A percentile compares a stretch with the other conserved stretches of the same genome.
These are phyloP conservation scores for Abrus precatorius DNA, from an alignment of 306 rosid species.

Conservation along the genomic window DNA sequence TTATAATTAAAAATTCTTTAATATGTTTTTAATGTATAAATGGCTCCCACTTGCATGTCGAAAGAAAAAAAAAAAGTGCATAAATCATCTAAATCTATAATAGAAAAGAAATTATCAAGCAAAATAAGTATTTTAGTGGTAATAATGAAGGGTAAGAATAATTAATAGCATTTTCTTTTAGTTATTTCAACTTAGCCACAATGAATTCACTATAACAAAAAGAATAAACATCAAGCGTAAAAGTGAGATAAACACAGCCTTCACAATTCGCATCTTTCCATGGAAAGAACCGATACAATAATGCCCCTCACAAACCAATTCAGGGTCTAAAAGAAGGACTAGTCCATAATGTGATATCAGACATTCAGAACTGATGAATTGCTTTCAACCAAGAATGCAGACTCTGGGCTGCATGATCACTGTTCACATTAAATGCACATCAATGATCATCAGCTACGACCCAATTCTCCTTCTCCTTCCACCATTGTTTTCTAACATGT, in stretches of 20 bases:
- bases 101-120: neutral
- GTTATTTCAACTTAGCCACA: neutral
- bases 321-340: slow-evolving; percentile 16
- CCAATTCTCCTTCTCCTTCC: slow-evolving; percentile 25
- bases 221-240: slow-evolving; percentile 12
- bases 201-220: slow-evolving; percentile 34
- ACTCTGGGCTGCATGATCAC: slow-evolving; percentile 18
- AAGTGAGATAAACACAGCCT: slow-evolving; percentile 1
- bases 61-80: too few species aligned
- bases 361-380: slow-evolving; percentile 42
- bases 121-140: neutral
- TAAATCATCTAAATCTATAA: too few species aligned
- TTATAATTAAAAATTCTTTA: too few species aligned
- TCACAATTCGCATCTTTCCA: slow-evolving; percentile 40
- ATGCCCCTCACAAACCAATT: neutral
- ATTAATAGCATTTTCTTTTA: neutral
- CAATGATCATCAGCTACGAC: slow-evolving; percentile 25
- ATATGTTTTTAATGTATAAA: too few species aligned
- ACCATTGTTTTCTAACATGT: slow-evolving; percentile 36
- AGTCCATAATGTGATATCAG: slow-evolving; percentile 42
- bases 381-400: slow-evolving; percentile 43
- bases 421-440: slow-evolving; percentile 54
- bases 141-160: neutral
- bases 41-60: too few species aligned
- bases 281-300: slow-evolving; percentile 13